phyloP scores from a whole-genome alignment of 1,139 yeast genomes.

The Meyerozyma elateridarum region DNA sequence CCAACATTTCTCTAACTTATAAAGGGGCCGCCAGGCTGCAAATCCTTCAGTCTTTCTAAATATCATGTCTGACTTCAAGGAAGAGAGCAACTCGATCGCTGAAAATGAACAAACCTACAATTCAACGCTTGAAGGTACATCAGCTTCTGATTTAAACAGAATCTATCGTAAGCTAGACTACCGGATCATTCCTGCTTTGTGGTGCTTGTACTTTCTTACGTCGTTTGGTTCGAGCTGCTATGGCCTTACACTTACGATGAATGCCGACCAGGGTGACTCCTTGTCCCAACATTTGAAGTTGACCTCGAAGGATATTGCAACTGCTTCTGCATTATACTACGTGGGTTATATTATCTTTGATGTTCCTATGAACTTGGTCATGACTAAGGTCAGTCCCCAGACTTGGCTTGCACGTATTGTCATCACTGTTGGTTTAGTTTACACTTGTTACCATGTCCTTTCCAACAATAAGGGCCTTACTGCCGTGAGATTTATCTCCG shows the following conservation, averaged over 20 bases:
- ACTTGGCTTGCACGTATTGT: constrained; percentile 81
- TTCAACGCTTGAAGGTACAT: too few species aligned
- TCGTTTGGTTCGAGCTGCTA: constrained; percentile 77
- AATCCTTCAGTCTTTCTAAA: too few species aligned
- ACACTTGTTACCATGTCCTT: constrained; percentile 65
- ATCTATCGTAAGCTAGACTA: constrained; percentile 64
- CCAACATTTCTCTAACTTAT: constrained; percentile 2
- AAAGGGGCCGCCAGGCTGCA: neutral
- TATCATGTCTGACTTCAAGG: too few species aligned
- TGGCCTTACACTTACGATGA: constrained; percentile 83
- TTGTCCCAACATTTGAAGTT: constrained; percentile 49
- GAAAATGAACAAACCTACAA: too few species aligned
- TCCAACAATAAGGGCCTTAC: constrained; percentile 53
- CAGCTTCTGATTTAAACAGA: constrained; percentile 51
- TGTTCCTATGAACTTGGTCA: constrained; percentile 79
- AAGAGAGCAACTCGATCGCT: too few species aligned
- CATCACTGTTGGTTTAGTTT: constrained; percentile 70
- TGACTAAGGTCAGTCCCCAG: constrained; percentile 84
- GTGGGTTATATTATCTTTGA: constrained; percentile 83
- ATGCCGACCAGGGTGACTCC: constrained; percentile 58
- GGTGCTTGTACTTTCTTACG: constrained; percentile 74
- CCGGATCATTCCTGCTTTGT: constrained; percentile 77
- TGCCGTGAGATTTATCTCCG: constrained; percentile 71
- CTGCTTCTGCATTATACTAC: constrained; percentile 77
- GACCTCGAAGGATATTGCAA: constrained; percentile 54